Evolutionary conservation across 1,284 basidiomycete genomes (phyloP), one percentile per base, ranked within the genome.

Genomic region (Puccinia polysora): DNA sequence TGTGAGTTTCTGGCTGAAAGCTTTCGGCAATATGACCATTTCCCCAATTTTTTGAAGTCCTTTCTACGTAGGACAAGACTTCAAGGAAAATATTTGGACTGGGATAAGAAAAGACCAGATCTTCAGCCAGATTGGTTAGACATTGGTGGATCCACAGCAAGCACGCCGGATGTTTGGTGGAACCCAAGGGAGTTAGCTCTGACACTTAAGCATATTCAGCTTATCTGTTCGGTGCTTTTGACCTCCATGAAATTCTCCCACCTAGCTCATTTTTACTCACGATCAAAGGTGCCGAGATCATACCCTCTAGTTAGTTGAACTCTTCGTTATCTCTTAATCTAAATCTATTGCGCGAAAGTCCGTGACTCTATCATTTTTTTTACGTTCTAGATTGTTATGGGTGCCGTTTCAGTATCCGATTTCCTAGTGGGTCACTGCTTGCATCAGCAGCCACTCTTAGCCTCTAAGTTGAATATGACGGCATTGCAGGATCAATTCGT

Each of bases 211-310:
- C n/a, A n/a, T n/a, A n/a, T 68, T 47, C 18, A 14, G 8, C 20
- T 7, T 32, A 58, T 28, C 20, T 52, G 15, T 52, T 52, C 7
- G n/a, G n/a, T n/a, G 10, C 55, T 32, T 23, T 30, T 28, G 34
- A 65, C 12, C 3, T 14, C 12, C 5, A 8, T 64, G 1, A 34
- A 25, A 34, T 4, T 14, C 34, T 34, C 2, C 12, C 25, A 55
- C 56, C 34, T 56, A 68, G 65, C 52, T 62, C 68, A 49, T 70
- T 70, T 49, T 18, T 70, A 34, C 34, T 70, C 7, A 70, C 68
- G 4, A 62, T 70, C 45, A 70, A 70, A 62, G 68, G 56, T 25
- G 47, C 68, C 25, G 68, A 70, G 43, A 59, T 70, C 8, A 45
- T 70, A 23, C 28, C 36, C 43, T 70, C 68, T 12, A 18, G 68